Evolutionary conservation across 768 basidiomycete species (phyloP).

Genomic region (Hypsizygus marmoreus): DNA sequence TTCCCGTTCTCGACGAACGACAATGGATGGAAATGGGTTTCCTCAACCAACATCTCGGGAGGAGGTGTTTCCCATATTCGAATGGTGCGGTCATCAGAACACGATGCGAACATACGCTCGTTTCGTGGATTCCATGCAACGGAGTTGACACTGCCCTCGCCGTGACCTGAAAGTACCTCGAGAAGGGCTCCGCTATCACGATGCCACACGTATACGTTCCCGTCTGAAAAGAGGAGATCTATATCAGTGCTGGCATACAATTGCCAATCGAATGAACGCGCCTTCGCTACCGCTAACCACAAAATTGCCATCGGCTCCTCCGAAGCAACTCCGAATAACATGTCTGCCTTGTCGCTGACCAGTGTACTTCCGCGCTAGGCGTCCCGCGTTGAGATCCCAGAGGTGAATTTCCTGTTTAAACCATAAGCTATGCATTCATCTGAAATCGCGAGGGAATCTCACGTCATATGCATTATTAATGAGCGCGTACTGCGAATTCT

Average conservation of each 20-base stretch:
- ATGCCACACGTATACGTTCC: slow-evolving; percentile 95
- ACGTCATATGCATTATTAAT: slow-evolving; percentile 89
- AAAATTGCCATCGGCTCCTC: slow-evolving; percentile 85
- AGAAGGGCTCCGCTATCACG: slow-evolving; percentile 79
- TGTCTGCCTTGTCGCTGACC: slow-evolving; percentile 85
- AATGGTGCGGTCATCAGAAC: slow-evolving; percentile 90
- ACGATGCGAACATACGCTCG: slow-evolving; percentile 92
- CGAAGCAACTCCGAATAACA: slow-evolving; percentile 93
- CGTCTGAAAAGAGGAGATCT: slow-evolving; percentile 54
- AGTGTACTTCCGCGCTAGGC: slow-evolving; percentile 75
- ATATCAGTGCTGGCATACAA: slow-evolving; percentile 15
- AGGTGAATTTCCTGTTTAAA: slow-evolving; percentile 79
- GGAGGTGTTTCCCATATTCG: slow-evolving; percentile 81
- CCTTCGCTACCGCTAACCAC: slow-evolving; percentile 96
- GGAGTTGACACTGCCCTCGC: slow-evolving; percentile 88
- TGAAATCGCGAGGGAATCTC: slow-evolving; percentile 32
- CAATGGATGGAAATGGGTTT: slow-evolving; percentile 14
- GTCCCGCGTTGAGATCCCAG: slow-evolving; percentile 75
- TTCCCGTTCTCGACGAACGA: slow-evolving; percentile 46
- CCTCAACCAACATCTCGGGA: slow-evolving; percentile 24
- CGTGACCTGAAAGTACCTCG: slow-evolving; percentile 89
- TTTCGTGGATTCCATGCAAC: slow-evolving; percentile 96
- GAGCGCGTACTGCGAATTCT: slow-evolving; percentile 84
- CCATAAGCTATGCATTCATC: slow-evolving; percentile 13
- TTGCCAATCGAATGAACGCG: slow-evolving; percentile 31